These are phyloP conservation scores for Stagonosporopsis tanaceti DNA, from an alignment of 2,329 filamentous ascomycete genomes.

Conservation along the genomic window DNA sequence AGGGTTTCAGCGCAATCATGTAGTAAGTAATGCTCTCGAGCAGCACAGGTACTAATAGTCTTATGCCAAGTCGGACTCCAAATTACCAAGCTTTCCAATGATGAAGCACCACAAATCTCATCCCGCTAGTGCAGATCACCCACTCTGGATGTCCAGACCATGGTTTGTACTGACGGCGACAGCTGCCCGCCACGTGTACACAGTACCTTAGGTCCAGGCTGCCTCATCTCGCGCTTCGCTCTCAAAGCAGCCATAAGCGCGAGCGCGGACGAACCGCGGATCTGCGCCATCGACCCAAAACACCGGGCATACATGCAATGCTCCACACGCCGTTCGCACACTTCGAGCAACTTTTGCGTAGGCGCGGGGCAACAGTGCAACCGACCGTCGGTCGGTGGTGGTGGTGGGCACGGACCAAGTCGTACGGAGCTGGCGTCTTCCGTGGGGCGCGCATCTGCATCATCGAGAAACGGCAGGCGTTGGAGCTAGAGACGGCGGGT, in stretches of 20 bases:
- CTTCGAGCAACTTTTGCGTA: neutral
- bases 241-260: neutral
- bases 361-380: conserved; percentile 7
- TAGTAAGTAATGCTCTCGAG: neutral
- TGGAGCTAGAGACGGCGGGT: conserved; percentile 6
- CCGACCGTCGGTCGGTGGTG: conserved; percentile 2
- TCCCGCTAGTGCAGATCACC: conserved; percentile 4
- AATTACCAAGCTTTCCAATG: conserved; percentile 2
- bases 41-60: neutral
- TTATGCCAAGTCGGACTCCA: conserved; percentile 3
- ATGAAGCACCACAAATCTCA: neutral
- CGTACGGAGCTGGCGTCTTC: conserved; percentile 3
- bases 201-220: neutral
- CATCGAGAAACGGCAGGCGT: conserved; percentile 23
- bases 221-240: neutral
- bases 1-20: neutral
- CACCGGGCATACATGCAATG: neutral
- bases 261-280: conserved; percentile 7
- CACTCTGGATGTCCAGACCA: neutral
- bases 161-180: neutral
- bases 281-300: neutral
- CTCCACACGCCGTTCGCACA: neutral
- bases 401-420: conserved; percentile 1
- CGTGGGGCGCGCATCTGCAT: conserved; percentile 8
- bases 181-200: neutral